Percentiles rank a stretch among this genome's conserved stretches.
Evolutionary conservation across 805 yeast species (phyloP).

Genomic region (Candida cerambycidarum): DNA sequence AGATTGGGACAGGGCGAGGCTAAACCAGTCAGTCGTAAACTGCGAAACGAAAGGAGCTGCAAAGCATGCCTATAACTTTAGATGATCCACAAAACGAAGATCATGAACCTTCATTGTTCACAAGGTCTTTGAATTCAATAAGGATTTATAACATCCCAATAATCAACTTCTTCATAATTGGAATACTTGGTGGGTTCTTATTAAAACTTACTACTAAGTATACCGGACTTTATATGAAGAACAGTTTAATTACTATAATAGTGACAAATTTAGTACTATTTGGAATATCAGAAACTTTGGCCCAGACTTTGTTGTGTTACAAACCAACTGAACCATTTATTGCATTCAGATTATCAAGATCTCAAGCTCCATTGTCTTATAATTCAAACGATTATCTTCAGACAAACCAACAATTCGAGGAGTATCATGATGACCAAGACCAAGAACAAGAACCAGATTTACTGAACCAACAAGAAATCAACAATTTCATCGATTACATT

Average conservation of each 20-base stretch:
- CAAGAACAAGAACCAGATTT: conserved; percentile 11
- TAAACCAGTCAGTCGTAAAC: no score
- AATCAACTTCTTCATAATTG: conserved; percentile 54
- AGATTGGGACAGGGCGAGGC: no score
- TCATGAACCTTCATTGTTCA: conserved; percentile 15
- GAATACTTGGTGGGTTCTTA: conserved; percentile 48
- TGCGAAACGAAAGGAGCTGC: no score
- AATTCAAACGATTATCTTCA: conserved; percentile 22
- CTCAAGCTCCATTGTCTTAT: conserved; percentile 16
- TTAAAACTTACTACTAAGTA: conserved; percentile 56
- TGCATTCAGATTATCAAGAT: conserved; percentile 11
- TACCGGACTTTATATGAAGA: conserved; percentile 57
- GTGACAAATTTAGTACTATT: conserved; percentile 76
- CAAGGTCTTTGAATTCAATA: conserved; percentile 28
- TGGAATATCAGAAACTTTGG: conserved; percentile 89
- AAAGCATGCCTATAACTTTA: conserved; percentile 2
- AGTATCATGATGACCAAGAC: conserved; percentile 12
- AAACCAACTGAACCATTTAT: conserved; percentile 16
- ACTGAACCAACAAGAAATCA: conserved; percentile 20
- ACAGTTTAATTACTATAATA: conserved; percentile 74
- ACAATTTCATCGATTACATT: conserved; percentile 33
- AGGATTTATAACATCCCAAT: conserved; percentile 53
- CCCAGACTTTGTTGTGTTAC: conserved; percentile 61
- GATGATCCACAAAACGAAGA: not conserved
- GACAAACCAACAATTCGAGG: no score